Evolutionary conservation across 148 eudicot genomes (phyloP), one percentile per base, ranked within the genome.

Genomic region (Nyssa sinensis): DNA sequence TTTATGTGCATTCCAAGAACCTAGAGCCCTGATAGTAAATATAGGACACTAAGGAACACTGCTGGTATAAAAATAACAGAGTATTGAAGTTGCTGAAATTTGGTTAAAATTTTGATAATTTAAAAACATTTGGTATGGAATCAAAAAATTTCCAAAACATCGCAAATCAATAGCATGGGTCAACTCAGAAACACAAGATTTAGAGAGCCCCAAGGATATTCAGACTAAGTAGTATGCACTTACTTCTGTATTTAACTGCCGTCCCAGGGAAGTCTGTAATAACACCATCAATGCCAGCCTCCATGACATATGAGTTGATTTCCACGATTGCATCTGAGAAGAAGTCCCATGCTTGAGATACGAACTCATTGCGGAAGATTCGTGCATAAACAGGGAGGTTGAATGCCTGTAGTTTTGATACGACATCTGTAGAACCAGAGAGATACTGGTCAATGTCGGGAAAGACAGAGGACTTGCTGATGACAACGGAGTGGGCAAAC

Each of bases 231-330:
- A 55, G 59, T 64, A 29, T 21, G 47, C 59, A 69, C 99, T 91
- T 84, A 95, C 99, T 93, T 88, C 67, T 89, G 88, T 90, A 93
- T 73, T 67, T 66, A 71, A 68, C 83, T 24, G 92, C 97, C 11
- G 97, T 85, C 64, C 80, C 71, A 3, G 99, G 98, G 72, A 82
- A 93, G 37, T 91, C 99, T 5, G 99, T 88, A 33, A 95, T 74
- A 58, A 95, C 65, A 39, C 97, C 99, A 79, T 93, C 84, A 31
- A 91, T 61, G 27, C 75, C 86, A 67, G 86, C 76, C n/a, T n/a
- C n/a, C 72, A 32, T n/a, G n/a, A 83, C 84, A 72, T 16, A 84
- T 10, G 83, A 41, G 73, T 89, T 91, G 17, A 95, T 62, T 82
- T 93, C 93, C 39, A 81, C 90, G 66, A 58, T 81, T 12, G 90